These are phyloP conservation scores for Trichoderma atrobrunneum DNA, from an alignment of 2,329 filamentous ascomycete species.

Conservation along the genomic window DNA sequence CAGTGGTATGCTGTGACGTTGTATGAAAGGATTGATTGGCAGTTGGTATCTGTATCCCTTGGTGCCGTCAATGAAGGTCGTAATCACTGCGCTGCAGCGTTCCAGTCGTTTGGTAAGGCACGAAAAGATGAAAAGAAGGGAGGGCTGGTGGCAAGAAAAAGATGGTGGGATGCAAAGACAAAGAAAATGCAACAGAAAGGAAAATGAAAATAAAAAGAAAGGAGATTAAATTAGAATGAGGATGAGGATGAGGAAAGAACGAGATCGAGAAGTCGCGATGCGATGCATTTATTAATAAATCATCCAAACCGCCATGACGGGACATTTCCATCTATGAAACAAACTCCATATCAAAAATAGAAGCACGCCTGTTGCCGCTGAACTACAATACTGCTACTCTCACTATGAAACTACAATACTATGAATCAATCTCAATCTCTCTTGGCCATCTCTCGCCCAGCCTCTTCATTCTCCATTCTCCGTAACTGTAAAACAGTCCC, in stretches of 20 bases:
- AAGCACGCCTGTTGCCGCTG: not conserved
- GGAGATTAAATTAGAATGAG: not conserved
- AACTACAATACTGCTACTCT: not conserved
- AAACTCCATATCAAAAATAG: conserved; percentile 5
- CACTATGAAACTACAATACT: too few species aligned
- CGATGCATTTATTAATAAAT: conserved; percentile 3
- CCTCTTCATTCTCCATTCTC: not conserved
- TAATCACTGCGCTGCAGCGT: conserved; percentile 11
- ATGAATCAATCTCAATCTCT: not conserved
- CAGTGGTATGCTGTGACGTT: conserved; percentile 13
- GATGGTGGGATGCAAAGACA: not conserved
- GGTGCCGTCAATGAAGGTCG: not conserved
- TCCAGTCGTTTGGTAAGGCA: not conserved
- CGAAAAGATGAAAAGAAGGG: not conserved
- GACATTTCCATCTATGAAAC: conserved; percentile 1
- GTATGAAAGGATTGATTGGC: not conserved
- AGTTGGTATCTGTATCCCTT: not conserved
- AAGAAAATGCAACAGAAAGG: not conserved
- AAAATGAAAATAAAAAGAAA: not conserved
- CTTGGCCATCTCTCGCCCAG: not conserved
- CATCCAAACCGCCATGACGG: not conserved
- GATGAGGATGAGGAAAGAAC: conserved; percentile 6
- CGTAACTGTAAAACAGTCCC: not conserved
- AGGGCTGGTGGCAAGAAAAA: not conserved
- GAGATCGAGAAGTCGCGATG: not conserved